Evolutionary conservation across 2,329 filamentous ascomycete genomes (phyloP).

Genomic region (Orbilia brochopaga): DNA sequence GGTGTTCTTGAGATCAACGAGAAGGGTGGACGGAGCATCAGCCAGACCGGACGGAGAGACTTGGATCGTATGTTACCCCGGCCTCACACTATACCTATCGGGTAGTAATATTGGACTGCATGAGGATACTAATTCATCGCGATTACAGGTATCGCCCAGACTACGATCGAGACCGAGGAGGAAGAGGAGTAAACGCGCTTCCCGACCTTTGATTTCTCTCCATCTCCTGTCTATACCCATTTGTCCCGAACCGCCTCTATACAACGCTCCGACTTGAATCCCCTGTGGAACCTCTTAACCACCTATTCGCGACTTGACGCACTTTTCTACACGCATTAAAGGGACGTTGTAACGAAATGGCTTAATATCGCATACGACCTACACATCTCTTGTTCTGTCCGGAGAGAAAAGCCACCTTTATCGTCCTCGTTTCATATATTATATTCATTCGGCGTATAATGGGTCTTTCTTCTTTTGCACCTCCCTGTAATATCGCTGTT

Average conservation of each 20-base stretch:
- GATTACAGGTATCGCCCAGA: conserved; percentile 73
- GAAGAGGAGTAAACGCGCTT: conserved; percentile 67
- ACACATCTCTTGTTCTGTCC: conserved; percentile 28
- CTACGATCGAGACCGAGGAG: conserved; percentile 74
- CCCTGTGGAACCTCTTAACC: conserved; percentile 11
- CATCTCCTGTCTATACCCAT: conserved; percentile 51
- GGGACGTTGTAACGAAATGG: conserved; percentile 48
- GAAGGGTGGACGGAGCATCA: conserved; percentile 97
- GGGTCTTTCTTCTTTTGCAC: conserved; percentile 40
- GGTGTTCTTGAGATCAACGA: conserved; percentile 96
- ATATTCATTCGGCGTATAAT: conserved; percentile 50
- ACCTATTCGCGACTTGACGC: conserved; percentile 6
- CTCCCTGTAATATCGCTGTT: conserved; percentile 50
- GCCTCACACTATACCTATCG: background rate
- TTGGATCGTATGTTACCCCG: conserved; percentile 73
- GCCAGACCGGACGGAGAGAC: conserved; percentile 97
- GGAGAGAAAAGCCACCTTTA: conserved; percentile 34
- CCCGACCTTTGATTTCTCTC: conserved; percentile 29
- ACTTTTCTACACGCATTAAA: conserved; percentile 37
- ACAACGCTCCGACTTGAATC: conserved; percentile 51
- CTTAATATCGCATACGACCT: conserved; percentile 22
- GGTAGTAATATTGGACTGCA: background rate
- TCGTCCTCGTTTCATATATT: conserved; percentile 40
- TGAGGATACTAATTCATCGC: conserved; percentile 28
- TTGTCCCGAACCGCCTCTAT: conserved; percentile 56